phyloP scores from a whole-genome alignment of 1,139 yeast genomes.

The Spathaspora jeffriesii region DNA sequence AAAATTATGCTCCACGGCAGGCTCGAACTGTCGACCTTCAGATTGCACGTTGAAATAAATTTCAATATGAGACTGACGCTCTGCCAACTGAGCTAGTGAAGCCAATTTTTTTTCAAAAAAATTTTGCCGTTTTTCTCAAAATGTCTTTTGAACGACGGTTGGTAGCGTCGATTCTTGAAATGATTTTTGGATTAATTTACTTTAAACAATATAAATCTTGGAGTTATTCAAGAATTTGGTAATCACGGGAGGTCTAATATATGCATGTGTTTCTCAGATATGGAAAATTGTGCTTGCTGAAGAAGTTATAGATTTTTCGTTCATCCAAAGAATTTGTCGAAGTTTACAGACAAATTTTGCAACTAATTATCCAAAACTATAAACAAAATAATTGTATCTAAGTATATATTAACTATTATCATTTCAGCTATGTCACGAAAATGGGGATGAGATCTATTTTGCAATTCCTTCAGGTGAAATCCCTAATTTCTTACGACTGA shows the following conservation, averaged over 20 bases:
- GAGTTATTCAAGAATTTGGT: background rate
- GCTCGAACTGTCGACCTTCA: slow-evolving; percentile 58
- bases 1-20: slow-evolving; percentile 48
- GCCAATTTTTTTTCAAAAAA: slow-evolving; percentile 17
- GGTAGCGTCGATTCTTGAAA: background rate
- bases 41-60: slow-evolving; percentile 28
- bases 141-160: background rate
- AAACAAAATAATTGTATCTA: background rate
- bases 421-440: too few species aligned
- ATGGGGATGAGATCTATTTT: too few species aligned
- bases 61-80: slow-evolving; percentile 41
- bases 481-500: too few species aligned
- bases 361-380: background rate
- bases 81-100: slow-evolving; percentile 54
- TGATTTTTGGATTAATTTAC: background rate
- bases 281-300: background rate
- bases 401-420: background rate
- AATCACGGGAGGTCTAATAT: background rate
- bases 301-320: background rate
- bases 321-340: background rate
- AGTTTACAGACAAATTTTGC: background rate
- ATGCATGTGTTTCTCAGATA: background rate
- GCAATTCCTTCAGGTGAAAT: too few species aligned
- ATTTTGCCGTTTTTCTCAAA: background rate
- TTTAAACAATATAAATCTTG: background rate